Percentiles rank a stretch among this genome's conserved stretches.
phyloP scores from a whole-genome alignment of 768 basidiomycete species.

The Tylopilus felleus region DNA sequence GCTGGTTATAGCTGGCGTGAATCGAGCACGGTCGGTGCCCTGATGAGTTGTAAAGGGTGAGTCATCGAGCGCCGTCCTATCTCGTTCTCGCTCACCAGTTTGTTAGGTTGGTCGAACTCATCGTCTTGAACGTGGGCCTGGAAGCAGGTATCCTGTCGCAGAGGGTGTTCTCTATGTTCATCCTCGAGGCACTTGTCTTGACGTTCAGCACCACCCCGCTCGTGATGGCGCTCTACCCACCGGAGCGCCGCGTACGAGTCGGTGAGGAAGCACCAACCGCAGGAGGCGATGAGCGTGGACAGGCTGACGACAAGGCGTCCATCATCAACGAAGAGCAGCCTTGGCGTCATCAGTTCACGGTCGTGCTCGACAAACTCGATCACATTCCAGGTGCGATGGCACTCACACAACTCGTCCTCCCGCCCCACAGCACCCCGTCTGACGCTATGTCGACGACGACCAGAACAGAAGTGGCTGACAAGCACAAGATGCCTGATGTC shows the following conservation, averaged over 20 bases:
- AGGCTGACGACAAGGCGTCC: conserved; percentile 3
- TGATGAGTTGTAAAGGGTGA: conserved; percentile 96
- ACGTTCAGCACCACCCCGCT: conserved; percentile 87
- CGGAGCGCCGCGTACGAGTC: conserved; percentile 50
- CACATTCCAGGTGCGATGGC: conserved; percentile 90
- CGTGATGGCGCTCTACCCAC: conserved; percentile 65
- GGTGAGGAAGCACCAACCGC: conserved; percentile 9
- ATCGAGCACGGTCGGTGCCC: conserved; percentile 74
- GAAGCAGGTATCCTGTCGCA: conserved; percentile 71
- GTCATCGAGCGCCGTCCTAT: background rate
- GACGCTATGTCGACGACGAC: conserved; percentile 13
- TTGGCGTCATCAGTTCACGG: conserved; percentile 64
- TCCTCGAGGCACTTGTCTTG: conserved; percentile 75
- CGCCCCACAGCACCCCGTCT: conserved; percentile 18
- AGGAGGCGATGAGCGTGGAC: conserved; percentile 35
- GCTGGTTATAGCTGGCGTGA: conserved; percentile 80
- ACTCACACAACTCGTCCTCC: conserved; percentile 75
- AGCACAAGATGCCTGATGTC: conserved; percentile 29
- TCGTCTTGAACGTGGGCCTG: conserved; percentile 93
- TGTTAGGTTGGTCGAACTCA: conserved; percentile 81
- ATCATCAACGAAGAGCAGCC: conserved; percentile 17
- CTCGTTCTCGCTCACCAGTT: background rate
- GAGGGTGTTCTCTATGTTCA: conserved; percentile 93
- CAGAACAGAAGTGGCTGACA: background rate
- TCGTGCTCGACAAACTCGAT: conserved; percentile 88